Conservation (phyloP, 2,329 filamentous ascomycete species). For the Fusarium foetens region DNA sequence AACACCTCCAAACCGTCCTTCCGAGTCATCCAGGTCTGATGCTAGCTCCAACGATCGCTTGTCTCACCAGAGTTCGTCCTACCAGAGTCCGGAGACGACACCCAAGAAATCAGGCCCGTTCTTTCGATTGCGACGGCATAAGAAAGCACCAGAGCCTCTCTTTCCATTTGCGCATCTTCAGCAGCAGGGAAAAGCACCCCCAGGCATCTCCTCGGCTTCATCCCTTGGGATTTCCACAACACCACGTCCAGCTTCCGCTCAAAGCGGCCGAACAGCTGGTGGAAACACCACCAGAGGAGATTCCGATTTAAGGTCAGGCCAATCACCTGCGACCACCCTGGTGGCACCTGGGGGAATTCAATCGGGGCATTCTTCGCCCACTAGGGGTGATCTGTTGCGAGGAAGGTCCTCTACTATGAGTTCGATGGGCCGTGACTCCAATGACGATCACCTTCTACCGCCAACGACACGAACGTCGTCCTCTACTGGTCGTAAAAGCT, state of each 20-base stretch:
- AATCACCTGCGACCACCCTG: conserved; percentile 61
- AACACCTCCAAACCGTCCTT: conserved; percentile 57
- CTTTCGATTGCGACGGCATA: conserved; percentile 82
- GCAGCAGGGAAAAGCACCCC: conserved; percentile 65
- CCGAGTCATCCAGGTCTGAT: conserved; percentile 90
- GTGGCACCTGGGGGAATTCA: conserved; percentile 55
- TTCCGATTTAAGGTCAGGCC: conserved; percentile 24
- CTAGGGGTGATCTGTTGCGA: conserved; percentile 69
- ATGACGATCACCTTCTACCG: conserved; percentile 75
- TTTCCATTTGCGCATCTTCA: conserved; percentile 91
- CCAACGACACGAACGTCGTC: conserved; percentile 80
- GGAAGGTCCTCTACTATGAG: conserved; percentile 91
- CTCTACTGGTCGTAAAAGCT: conserved; percentile 91
- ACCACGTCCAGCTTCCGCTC: conserved; percentile 51
- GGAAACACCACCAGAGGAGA: conserved; percentile 35
- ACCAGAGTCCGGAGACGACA: conserved; percentile 68
- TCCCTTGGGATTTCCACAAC: conserved; percentile 53
- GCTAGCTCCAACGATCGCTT: conserved; percentile 77
- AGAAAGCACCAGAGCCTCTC: conserved; percentile 77
- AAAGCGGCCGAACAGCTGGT: conserved; percentile 44
- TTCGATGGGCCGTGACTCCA: conserved; percentile 78
- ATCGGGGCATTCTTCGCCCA: conserved; percentile 75
- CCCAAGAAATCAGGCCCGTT: conserved; percentile 75
- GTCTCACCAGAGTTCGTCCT: conserved; percentile 64
- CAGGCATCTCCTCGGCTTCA: conserved; percentile 53